These are phyloP conservation scores for Trichoderma brevicompactum DNA, from an alignment of 2,329 filamentous ascomycete species.

Conservation along the genomic window DNA sequence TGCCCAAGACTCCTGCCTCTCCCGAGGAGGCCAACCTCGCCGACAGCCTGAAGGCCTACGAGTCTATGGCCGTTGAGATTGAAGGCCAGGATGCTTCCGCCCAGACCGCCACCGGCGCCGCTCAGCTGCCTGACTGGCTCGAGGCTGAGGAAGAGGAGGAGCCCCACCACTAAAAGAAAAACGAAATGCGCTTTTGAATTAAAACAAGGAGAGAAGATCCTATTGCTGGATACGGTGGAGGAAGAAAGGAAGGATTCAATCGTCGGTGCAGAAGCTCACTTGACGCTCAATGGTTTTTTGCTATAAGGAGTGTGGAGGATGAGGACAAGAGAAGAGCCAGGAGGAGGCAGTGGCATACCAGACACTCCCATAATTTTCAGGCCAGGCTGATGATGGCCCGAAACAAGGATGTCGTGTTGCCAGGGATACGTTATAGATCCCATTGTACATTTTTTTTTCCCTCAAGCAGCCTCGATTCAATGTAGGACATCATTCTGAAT, in stretches of 20 bases:
- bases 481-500: conserved; percentile 42
- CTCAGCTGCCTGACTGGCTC: conserved; percentile 73
- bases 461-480: conserved; percentile 39
- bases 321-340: conserved; percentile 1
- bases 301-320: neutral
- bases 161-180: conserved; percentile 51
- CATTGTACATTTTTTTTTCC: conserved; percentile 48
- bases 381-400: conserved; percentile 18
- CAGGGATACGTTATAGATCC: conserved; percentile 36
- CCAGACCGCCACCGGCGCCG: conserved; percentile 61
- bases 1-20: conserved; percentile 80
- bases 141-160: conserved; percentile 72
- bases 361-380: conserved; percentile 24
- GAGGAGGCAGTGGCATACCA: conserved; percentile 23
- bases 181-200: neutral
- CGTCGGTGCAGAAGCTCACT: neutral
- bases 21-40: conserved; percentile 95
- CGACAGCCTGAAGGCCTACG: conserved; percentile 90
- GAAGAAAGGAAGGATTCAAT: neutral
- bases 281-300: conserved; percentile 1
- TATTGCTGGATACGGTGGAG: neutral
- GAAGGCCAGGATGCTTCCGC: conserved; percentile 77
- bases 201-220: neutral
- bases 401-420: conserved; percentile 29
- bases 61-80: conserved; percentile 90